Evolutionary conservation across 768 basidiomycete genomes (phyloP), one percentile per base, ranked within the genome.

Genomic region (Boletus reticulatus): DNA sequence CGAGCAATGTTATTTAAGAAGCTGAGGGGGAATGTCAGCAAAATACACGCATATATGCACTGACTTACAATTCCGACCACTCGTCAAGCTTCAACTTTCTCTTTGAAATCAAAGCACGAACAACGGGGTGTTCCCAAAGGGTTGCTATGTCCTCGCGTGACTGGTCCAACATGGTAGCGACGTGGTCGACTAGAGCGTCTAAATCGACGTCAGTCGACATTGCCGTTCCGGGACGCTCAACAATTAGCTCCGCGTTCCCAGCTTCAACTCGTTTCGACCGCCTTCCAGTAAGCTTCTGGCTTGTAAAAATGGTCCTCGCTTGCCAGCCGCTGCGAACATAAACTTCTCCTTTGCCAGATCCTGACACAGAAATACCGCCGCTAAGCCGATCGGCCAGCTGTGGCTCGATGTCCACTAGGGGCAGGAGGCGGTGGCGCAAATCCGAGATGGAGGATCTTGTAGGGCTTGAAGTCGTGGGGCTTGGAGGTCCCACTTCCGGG

Each of bases 321-420:
- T 92, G 90, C 90, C 90, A 92, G 13, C 90, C 90, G 46, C 80
- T 84, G 27, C 90, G 85, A 17, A 92, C 90, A 64, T 80, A 89
- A 34, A 92, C 81, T 50, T 82, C 82, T 56, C 87, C 85, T 62
- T 81, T 88, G 9, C 88, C 88, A n/a, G 87, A 87, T 29, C 87
- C 87, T 20, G 85, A 84, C 32, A 89, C 82, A 22, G 81, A 75
- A 51, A 90, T 72, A 14, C 89, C 89, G 27, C 88, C 89, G 51
- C 86, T 89, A 19, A 92, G 79, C 39, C 85, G 81, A 57, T 88
- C 83, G 7, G 82, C 88, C 43, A 92, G 80, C 42, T 81, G 78
- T 2, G 76, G 62, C 62, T 92, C 90, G 19, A 81, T 74, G 1
- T 82, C 77, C 41, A 86, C 76, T 10, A 92, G 76, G 14, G 84